phyloP scores from a whole-genome alignment of 345 rosid species.

The Ceriops decandra region DNA sequence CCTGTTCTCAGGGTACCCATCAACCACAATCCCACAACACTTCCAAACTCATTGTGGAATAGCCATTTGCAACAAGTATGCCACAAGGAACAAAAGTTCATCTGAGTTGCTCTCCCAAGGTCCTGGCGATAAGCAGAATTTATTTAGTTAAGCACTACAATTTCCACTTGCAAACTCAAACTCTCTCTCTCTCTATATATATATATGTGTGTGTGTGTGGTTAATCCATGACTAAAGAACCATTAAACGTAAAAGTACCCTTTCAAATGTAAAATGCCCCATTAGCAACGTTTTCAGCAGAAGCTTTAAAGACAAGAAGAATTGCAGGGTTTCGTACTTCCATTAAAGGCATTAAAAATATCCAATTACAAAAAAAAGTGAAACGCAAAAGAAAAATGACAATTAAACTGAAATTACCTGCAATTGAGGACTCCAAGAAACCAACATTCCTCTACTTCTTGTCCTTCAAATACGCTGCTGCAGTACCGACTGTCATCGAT shows the following conservation, averaged over 20 bases:
- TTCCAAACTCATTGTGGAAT: conserved; percentile 27
- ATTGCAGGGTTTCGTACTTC: too few relatives aligned
- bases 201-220: too few relatives aligned
- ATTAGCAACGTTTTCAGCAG: too few relatives aligned
- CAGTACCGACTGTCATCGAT: background rate
- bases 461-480: background rate
- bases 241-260: too few relatives aligned
- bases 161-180: background rate
- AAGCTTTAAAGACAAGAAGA: too few relatives aligned
- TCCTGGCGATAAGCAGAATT: conserved; percentile 17
- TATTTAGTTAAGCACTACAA: background rate
- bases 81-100: conserved; percentile 7
- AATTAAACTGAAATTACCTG: conserved; percentile 3
- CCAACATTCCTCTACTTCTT: too few relatives aligned
- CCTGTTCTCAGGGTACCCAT: conserved; percentile 56
- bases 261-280: too few relatives aligned
- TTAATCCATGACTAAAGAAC: too few relatives aligned
- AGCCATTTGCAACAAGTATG: conserved; percentile 14
- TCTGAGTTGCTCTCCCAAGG: conserved; percentile 12
- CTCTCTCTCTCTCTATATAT: too few relatives aligned
- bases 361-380: too few relatives aligned
- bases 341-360: too few relatives aligned
- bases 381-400: too few relatives aligned
- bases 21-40: conserved; percentile 41
- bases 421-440: background rate